Conservation (phyloP, 495 filamentous ascomycete genomes). For the Neurospora africana region DNA sequence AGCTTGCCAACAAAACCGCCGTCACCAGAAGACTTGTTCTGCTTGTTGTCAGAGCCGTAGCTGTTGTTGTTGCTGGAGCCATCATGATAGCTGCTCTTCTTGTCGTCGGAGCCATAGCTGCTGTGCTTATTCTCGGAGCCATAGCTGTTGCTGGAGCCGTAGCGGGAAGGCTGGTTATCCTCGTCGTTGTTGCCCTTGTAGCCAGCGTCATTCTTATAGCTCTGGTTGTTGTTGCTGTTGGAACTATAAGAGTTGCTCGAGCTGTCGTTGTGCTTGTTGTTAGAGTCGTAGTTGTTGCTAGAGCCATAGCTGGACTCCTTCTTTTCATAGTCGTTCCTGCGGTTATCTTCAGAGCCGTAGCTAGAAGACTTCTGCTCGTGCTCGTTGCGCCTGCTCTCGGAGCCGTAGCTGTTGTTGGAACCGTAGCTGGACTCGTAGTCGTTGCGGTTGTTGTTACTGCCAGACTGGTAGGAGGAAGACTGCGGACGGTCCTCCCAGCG, state of each 20-base stretch:
- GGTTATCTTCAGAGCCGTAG: neutral
- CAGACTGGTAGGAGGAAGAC: neutral
- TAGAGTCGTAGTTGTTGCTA: neutral
- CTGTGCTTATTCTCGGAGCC: constrained; percentile 3
- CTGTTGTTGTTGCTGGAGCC: constrained; percentile 5
- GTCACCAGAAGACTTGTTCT: constrained; percentile 6
- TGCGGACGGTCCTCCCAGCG: neutral
- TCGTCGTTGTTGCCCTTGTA: neutral
- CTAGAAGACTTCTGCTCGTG: neutral
- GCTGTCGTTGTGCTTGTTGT: neutral
- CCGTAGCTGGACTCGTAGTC: neutral
- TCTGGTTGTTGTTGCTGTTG: neutral
- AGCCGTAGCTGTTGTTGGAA: neutral
- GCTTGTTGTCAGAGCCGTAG: constrained; percentile 8
- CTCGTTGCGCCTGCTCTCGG: neutral
- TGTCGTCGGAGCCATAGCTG: constrained; percentile 2
- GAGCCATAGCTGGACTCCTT: neutral
- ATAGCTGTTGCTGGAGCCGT: constrained; percentile 12
- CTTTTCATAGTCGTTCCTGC: neutral
- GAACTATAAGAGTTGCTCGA: neutral
- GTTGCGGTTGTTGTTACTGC: neutral
- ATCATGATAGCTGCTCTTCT: neutral
- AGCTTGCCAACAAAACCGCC: constrained; percentile 42
- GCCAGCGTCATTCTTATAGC: neutral
- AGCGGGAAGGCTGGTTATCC: neutral